These are phyloP conservation scores for Huntiella bhutanensis DNA, from an alignment of 2,329 filamentous ascomycete species.

Conservation along the genomic window DNA sequence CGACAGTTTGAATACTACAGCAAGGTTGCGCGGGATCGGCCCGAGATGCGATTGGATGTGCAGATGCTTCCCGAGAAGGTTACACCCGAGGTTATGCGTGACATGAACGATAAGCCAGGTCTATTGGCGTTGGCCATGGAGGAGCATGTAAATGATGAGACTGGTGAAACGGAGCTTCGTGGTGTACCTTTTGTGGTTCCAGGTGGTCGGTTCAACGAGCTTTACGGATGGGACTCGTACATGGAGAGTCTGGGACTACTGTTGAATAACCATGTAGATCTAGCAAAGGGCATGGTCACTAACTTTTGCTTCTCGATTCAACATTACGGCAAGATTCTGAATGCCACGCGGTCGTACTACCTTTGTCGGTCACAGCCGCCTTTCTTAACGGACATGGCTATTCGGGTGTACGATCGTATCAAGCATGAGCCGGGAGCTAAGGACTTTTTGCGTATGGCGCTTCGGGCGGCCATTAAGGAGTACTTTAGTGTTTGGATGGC, in stretches of 20 bases:
- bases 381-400: slow-evolving; percentile 91
- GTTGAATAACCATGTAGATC: slow-evolving; percentile 63
- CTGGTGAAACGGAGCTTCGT: slow-evolving; percentile 49
- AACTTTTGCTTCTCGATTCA: slow-evolving; percentile 98
- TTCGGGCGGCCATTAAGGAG: slow-evolving; percentile 89
- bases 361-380: slow-evolving; percentile 85
- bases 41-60: slow-evolving; percentile 76
- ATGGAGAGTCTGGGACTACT: slow-evolving; percentile 89
- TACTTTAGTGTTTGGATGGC: slow-evolving; percentile 80
- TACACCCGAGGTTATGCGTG: slow-evolving; percentile 61
- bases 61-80: slow-evolving; percentile 58
- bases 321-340: slow-evolving; percentile 96
- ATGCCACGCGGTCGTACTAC: slow-evolving; percentile 93
- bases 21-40: slow-evolving; percentile 55
- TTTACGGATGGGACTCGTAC: slow-evolving; percentile 98
- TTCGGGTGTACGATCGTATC: slow-evolving; percentile 85
- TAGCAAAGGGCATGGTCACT: slow-evolving; percentile 84
- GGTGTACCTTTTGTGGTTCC: slow-evolving; percentile 94
- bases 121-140: slow-evolving; percentile 82
- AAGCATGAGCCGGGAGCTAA: slow-evolving; percentile 62
- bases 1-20: slow-evolving; percentile 83
- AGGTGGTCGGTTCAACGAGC: slow-evolving; percentile 89
- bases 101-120: slow-evolving; percentile 74
- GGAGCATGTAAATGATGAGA: slow-evolving; percentile 45
- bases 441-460: slow-evolving; percentile 63